A percentile compares a stretch with the other conserved stretches of the same genome.
phyloP scores from a whole-genome alignment of 78 protist species.

The Dictyostelium brefeldianum region DNA sequence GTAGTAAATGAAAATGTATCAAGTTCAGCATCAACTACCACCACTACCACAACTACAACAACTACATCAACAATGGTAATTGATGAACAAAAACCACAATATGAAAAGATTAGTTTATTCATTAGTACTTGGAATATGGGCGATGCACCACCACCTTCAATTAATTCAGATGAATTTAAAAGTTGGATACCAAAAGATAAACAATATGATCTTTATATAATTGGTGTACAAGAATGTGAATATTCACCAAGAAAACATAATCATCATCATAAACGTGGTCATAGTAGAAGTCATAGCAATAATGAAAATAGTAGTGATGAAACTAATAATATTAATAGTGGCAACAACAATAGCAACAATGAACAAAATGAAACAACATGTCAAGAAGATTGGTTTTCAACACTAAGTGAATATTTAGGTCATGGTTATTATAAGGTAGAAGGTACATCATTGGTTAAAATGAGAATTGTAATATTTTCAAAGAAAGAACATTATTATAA shows the following conservation, averaged over 20 bases:
- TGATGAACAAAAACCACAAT: conserved; percentile 24
- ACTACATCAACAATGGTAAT: not conserved
- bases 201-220: conserved; percentile 65
- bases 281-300: too few relatives aligned
- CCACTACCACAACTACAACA: not conserved
- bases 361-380: conserved; percentile 18
- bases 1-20: not conserved
- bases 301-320: too few relatives aligned
- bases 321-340: not conserved
- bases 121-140: conserved; percentile 83
- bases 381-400: conserved; percentile 73
- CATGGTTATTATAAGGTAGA: conserved; percentile 31
- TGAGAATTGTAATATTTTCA: conserved; percentile 62
- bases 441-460: conserved; percentile 62
- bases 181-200: conserved; percentile 62
- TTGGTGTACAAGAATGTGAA: conserved; percentile 76
- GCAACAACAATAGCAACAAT: not conserved
- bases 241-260: not conserved
- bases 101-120: conserved; percentile 35
- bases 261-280: not conserved
- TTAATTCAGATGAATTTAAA: not conserved
- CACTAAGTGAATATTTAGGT: conserved; percentile 70
- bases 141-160: conserved; percentile 82
- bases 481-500: conserved; percentile 65
- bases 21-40: not conserved